A percentile compares a stretch with the other conserved stretches of the same genome.
These are phyloP conservation scores for Plasmodium yoelii DNA, from an alignment of 169 alveolate species.

Conservation along the genomic window DNA sequence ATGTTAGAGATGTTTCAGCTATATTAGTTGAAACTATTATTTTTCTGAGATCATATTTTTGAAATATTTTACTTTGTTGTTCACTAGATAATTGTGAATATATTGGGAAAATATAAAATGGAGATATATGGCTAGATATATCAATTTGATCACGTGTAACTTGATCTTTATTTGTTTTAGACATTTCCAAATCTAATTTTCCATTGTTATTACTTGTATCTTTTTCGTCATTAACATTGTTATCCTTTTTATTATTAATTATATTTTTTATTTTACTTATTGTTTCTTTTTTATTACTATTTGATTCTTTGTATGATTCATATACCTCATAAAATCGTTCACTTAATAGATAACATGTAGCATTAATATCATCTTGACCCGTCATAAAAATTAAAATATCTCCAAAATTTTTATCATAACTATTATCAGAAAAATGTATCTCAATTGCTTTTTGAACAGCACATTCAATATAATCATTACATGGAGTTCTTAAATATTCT, in stretches of 20 bases:
- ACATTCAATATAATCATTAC: conserved; percentile 98
- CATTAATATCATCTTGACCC: conserved; percentile 99
- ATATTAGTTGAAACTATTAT: conserved; percentile 99
- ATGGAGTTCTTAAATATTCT: conserved; percentile 93
- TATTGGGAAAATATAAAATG: conserved; percentile 96
- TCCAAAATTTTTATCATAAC: conserved; percentile 84
- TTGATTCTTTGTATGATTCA: conserved; percentile 74
- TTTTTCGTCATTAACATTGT: background rate
- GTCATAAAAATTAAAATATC: conserved; percentile 99
- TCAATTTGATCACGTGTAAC: conserved; percentile 19
- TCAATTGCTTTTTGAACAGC: conserved; percentile 98
- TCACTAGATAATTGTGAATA: conserved; percentile 99
- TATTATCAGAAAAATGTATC: conserved; percentile 93
- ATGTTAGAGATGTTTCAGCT: conserved; percentile 99
- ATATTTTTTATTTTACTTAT: conserved; percentile 45
- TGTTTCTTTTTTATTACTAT: conserved; percentile 64
- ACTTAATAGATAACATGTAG: conserved; percentile 96
- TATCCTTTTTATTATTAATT: conserved; percentile 6
- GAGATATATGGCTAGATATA: conserved; percentile 78
- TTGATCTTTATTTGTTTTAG: conserved; percentile 8
- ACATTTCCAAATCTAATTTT: background rate
- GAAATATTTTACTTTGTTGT: conserved; percentile 90
- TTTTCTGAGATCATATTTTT: conserved; percentile 86
- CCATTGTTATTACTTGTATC: conserved; percentile 8
- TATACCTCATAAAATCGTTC: conserved; percentile 89